Evolutionary conservation across 2,329 filamentous ascomycete genomes (phyloP), one percentile per base, ranked within the genome.

Genomic region (Aspergillus fischeri): DNA sequence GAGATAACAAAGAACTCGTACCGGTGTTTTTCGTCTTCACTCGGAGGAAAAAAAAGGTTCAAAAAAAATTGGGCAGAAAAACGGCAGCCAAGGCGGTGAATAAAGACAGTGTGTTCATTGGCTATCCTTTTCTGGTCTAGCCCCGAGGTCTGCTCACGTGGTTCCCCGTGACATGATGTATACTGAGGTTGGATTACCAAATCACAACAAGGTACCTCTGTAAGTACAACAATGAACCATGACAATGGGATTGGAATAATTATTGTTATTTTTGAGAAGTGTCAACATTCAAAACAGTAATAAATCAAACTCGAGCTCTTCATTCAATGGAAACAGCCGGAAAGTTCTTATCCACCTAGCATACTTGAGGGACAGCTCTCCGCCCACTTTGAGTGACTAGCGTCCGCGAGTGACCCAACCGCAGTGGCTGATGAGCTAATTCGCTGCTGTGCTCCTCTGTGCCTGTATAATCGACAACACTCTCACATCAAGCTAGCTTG

Each of bases 361-460:
- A 38, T 38, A 38, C 32, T 38, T 38, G 3, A 29, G 42, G 28
- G 28, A 52, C 59, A 55, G 42, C 63, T 68, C 67, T 65, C 66
- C 66, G 67, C 69, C 65, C 59, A 47, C 48, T 48, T 27, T 35
- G 9, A 24, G 4, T 51, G 20, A 52, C 41, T 63, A 60, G 60
- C 52, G 59, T 61, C 67, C 63, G 62, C 65, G 59, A 63, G 44
- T 47, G 44, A 35, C 54, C 53, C 55, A 57, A 57, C 64, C 62
- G 65, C 66, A 65, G 63, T 67, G 59, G 61, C 44, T 55, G 61
- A 67, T 69, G 65, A 70, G 65, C 65, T 70, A 64, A 67, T 65
- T 58, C 55, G 58, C 49, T 54, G 29, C 54, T 61, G 58, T 50
- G 55, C 60, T 58, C 58, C 56, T 62, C 35, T 49, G 32, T 56